Base-by-base conservation (phyloP, 768 basidiomycete species). In the Boletus barrowsii region DNA sequence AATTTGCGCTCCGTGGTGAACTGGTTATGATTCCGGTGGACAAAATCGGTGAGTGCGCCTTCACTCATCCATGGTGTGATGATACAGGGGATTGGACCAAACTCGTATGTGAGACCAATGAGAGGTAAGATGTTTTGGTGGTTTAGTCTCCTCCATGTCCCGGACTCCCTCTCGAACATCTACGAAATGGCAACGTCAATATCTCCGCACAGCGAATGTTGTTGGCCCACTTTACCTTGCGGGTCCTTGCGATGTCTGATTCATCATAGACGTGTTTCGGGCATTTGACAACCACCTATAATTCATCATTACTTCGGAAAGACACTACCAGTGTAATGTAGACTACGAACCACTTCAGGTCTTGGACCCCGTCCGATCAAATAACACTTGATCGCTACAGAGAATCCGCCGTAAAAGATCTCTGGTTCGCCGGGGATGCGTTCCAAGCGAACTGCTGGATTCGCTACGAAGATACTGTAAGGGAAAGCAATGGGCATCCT, bases 21-120 rank as follows among this genome's bases (percentile, higher is more conserved):
- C 15, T 40, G 35, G 10, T 3, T 2, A 32, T 57, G 36, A 7
- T 43, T 56, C 3, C 51, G 50, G 18, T 47, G 24, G 14, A 61
- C 33, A 48, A 53, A 59, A 17, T 52, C 44, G 14, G 50, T 56
- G 20, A 61, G 20, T 17, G 44, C 0, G 17, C 59, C 59, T 37
- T 61, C 54, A 15, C 32, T 37, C 59, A 57, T 57, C 50, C 47
- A 61, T 20, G 54, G 59, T 4, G 59, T 60, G 22, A 61, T 56
- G 4, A 61, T 13, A 22, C 36, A 55, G 2, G 59, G 59, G 5
- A 57, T 42, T 22, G 42, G 54, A 20, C 48, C 54, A 8, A 57
- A 50, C 9, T 49, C 47, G 36, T 53, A 45, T n/a, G 59, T 47
- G n/a, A 61, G 17, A 9, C 54, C 59, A 2, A 61, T 52, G 1